A percentile compares a stretch with the other conserved stretches of the same genome.
phyloP scores from a whole-genome alignment of 768 basidiomycete species.

The Pisolithus albus region DNA sequence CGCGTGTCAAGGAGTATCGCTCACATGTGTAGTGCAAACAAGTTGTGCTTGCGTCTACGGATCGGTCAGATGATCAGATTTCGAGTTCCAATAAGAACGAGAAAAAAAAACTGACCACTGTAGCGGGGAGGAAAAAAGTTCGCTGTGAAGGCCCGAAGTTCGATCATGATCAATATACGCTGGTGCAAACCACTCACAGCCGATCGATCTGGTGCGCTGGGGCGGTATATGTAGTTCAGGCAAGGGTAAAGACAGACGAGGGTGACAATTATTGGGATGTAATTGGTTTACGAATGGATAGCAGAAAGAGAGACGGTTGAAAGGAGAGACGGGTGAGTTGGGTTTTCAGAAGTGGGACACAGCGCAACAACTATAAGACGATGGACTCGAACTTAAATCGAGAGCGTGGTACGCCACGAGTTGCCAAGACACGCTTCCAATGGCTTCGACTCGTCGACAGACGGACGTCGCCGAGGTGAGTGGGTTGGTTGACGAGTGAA shows the following conservation, averaged over 20 bases:
- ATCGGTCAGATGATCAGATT: too few species aligned
- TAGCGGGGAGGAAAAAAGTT: background rate
- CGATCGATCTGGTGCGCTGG: constrained; percentile 6
- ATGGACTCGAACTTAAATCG: constrained; percentile 49
- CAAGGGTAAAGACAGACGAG: constrained; percentile 6
- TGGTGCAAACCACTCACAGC: constrained; percentile 11
- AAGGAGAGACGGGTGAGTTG: constrained; percentile 31
- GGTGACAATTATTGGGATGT: constrained; percentile 17
- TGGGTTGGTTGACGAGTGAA: constrained; percentile 3
- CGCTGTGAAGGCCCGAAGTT: constrained; percentile 5
- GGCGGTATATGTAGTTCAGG: background rate
- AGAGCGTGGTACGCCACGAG: constrained; percentile 30
- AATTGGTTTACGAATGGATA: constrained; percentile 11
- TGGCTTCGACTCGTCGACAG: constrained; percentile 21
- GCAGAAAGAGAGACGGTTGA: constrained; percentile 26
- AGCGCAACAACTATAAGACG: constrained; percentile 27
- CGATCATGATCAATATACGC: constrained; percentile 2
- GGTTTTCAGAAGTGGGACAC: constrained; percentile 20
- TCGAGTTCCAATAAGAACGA: too few species aligned
- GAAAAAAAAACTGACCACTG: too few species aligned
- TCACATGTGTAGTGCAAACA: constrained; percentile 12
- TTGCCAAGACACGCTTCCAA: constrained; percentile 18
- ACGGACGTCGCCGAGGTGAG: constrained; percentile 13
- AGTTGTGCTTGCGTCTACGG: too few species aligned
- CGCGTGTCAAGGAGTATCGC: constrained; percentile 8